Evolutionary conservation across 1,284 basidiomycete genomes (phyloP).

Genomic region (Schizopora paradoxa): DNA sequence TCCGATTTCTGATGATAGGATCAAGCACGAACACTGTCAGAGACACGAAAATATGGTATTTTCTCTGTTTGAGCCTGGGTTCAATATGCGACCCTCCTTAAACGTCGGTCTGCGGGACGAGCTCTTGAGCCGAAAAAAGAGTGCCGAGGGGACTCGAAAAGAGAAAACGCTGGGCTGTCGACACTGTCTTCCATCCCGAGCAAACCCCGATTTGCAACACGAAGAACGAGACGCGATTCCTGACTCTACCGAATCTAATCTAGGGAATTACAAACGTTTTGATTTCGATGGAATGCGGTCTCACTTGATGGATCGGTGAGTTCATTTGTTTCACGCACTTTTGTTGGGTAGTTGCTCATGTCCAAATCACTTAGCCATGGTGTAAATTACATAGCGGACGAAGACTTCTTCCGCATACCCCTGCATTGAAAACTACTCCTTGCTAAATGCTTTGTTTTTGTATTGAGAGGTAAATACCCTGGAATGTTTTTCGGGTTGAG

Average conservation of each 20-base stretch:
- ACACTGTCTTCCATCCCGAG: no score
- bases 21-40: slow-evolving; percentile 54
- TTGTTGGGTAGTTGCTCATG: no score
- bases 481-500: no score
- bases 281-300: slow-evolving; percentile 52
- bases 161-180: slow-evolving; percentile 45
- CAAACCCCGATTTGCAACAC: no score
- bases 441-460: no score
- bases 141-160: slow-evolving; percentile 27
- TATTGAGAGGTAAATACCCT: no score
- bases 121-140: slow-evolving; percentile 25
- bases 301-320: slow-evolving; percentile 55
- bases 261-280: no score
- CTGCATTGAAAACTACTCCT: no score
- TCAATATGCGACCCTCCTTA: no score
- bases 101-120: slow-evolving; percentile 30
- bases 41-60: slow-evolving; percentile 54
- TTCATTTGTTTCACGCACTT: slow-evolving; percentile 8
- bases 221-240: no score
- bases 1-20: neutral
- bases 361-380: slow-evolving; percentile 29
- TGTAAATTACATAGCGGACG: slow-evolving; percentile 28
- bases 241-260: no score
- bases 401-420: slow-evolving; percentile 31
- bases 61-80: slow-evolving; percentile 24